These are phyloP conservation scores for Cutaneotrichosporon cyanovorans DNA, from an alignment of 1,284 basidiomycete species.

Conservation along the genomic window DNA sequence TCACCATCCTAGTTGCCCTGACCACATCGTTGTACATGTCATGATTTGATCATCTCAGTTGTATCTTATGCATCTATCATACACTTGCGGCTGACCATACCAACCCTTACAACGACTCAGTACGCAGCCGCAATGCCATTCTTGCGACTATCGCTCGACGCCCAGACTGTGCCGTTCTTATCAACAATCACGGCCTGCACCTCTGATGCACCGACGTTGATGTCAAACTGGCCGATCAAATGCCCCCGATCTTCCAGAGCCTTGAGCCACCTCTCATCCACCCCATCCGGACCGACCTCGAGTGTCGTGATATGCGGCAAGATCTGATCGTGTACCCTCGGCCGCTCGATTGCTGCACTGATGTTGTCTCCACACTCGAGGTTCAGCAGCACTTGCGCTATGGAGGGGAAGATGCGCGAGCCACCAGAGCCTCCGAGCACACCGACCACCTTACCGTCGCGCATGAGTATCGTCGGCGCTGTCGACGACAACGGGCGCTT, in stretches of 20 bases:
- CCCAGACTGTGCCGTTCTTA: constrained; percentile 41
- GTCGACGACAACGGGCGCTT: constrained; percentile 83
- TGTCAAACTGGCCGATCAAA: constrained; percentile 53
- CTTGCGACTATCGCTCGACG: constrained; percentile 40
- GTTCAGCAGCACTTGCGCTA: constrained; percentile 76
- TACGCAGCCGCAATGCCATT: constrained; percentile 44
- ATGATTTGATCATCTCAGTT: no score
- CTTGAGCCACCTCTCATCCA: constrained; percentile 53
- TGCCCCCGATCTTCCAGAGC: constrained; percentile 61
- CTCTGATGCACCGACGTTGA: constrained; percentile 41
- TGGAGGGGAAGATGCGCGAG: constrained; percentile 69
- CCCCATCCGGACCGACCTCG: constrained; percentile 52
- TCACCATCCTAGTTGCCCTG: no score
- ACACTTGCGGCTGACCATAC: no score
- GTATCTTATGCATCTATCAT: no score
- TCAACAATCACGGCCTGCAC: constrained; percentile 61
- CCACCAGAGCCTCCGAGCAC: constrained; percentile 81
- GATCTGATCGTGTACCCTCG: constrained; percentile 87
- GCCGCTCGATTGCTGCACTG: constrained; percentile 70
- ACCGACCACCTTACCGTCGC: constrained; percentile 61
- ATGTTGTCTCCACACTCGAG: constrained; percentile 73
- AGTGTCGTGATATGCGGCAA: constrained; percentile 60
- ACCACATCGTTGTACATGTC: no score
- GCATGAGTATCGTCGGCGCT: constrained; percentile 68
- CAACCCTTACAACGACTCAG: constrained; percentile 12